Base-by-base conservation (phyloP, 78 protist genomes). In the Dictyostelium firmibasis region DNA sequence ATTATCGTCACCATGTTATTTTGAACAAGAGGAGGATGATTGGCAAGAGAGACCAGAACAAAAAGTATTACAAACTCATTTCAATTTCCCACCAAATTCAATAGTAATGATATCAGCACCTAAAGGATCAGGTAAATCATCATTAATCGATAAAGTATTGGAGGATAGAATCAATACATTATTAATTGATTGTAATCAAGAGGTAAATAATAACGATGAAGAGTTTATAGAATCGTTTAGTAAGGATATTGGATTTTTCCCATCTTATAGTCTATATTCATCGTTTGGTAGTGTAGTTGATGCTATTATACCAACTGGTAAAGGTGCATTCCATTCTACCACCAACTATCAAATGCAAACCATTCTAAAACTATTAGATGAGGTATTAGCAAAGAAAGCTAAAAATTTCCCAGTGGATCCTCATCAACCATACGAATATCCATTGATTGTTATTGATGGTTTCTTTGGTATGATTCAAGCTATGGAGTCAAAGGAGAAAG, bases 391-490 rank as follows among this genome's bases (percentile, higher is more conserved):
- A n/a, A 38, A 35, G n/a, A 78, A 70, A 53, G 20, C 62, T 1
- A 62, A 41, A 16, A 3, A 81, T 1, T 89, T 89, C 75, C 94
- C 94, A 31, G 0, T 4, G 20, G 87, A 89, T 70, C 87, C 86
- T 20, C 94, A 89, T 50, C 69, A 78, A 70, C 87, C 94, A 0
- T 89, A 36, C 20, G 70, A 75, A 2, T 89, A 89, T 57, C 94
- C 94, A 41, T 47, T 89, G 84, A 89, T 89, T 44, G 94, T 89
- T 2, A 69, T 89, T 3, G 94, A 89, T 47, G 94, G 94, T 69
- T 89, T 89, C 81, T 89, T 89, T 81, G 94, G 94, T 64, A 89
- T 70, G 78, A 89, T 89, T 47, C 77, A 62, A n/a, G 94, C 94
- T 13, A 89, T 89, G 94, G 94, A 89, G 3, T 81, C 74, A 29